Evolutionary conservation across 805 yeast genomes (phyloP).

Genomic region (Ogataea ganodermae): DNA sequence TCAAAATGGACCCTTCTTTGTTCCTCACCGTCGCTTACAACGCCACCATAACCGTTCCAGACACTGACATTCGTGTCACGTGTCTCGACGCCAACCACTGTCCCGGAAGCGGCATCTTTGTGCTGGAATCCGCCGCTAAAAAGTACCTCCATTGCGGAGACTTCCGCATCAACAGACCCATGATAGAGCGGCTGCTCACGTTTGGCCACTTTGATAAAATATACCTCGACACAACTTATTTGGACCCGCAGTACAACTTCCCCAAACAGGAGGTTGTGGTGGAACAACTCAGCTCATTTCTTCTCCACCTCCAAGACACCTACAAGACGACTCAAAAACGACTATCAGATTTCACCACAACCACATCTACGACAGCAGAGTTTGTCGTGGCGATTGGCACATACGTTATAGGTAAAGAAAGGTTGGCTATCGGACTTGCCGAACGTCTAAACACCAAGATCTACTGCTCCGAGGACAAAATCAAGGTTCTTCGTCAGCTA

Average conservation of each 20-base stretch:
- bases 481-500: slow-evolving; percentile 47
- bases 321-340: slow-evolving; percentile 32
- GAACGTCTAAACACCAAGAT: slow-evolving; percentile 53
- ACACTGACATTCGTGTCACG: slow-evolving; percentile 52
- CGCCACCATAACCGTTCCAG: slow-evolving; percentile 39
- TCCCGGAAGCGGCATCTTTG: slow-evolving; percentile 88
- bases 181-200: slow-evolving; percentile 42
- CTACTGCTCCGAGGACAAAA: slow-evolving; percentile 50
- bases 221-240: slow-evolving; percentile 89
- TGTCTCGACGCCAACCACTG: slow-evolving; percentile 91
- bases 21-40: slow-evolving; percentile 43
- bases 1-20: slow-evolving; percentile 51
- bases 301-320: slow-evolving; percentile 32
- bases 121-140: slow-evolving; percentile 53
- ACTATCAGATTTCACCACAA: slow-evolving; percentile 37
- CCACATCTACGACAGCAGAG: slow-evolving; percentile 17
- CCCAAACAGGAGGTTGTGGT: slow-evolving; percentile 78
- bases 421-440: slow-evolving; percentile 70
- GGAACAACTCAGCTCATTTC: slow-evolving; percentile 54
- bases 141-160: slow-evolving; percentile 86
- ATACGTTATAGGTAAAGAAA: slow-evolving; percentile 91
- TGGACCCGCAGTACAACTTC: slow-evolving; percentile 71
- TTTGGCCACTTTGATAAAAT: slow-evolving; percentile 52
- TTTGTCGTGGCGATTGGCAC: slow-evolving; percentile 74
- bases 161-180: slow-evolving; percentile 66